Evolutionary conservation across 2,329 filamentous ascomycete genomes (phyloP).

Genomic region (Fusarium fracticaudum): DNA sequence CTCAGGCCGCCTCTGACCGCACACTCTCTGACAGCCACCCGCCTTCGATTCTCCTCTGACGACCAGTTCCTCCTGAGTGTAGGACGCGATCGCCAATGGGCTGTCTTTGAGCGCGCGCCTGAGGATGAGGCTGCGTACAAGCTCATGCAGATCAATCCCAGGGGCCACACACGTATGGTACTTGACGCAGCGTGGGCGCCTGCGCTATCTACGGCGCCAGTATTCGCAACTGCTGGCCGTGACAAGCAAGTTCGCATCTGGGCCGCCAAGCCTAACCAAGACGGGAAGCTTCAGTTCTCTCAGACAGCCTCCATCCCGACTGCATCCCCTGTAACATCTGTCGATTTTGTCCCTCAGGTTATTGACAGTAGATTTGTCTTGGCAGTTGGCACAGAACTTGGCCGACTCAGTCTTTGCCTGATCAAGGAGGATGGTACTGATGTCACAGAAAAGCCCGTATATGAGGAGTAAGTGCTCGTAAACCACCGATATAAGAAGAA

Average conservation of each 20-base stretch:
- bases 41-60: constrained; percentile 80
- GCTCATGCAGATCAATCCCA: constrained; percentile 73
- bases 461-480: constrained; percentile 50
- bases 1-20: constrained; percentile 83
- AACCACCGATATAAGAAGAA: background rate
- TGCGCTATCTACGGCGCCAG: constrained; percentile 48
- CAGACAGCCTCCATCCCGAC: constrained; percentile 64
- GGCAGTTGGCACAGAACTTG: constrained; percentile 67
- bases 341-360: constrained; percentile 67
- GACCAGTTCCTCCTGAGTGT: constrained; percentile 84
- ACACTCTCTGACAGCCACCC: constrained; percentile 86
- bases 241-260: constrained; percentile 87
- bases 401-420: constrained; percentile 55
- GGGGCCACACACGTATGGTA: constrained; percentile 93
- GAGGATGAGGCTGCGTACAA: constrained; percentile 58
- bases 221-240: constrained; percentile 88
- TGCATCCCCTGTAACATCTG: constrained; percentile 72
- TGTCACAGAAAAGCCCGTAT: constrained; percentile 48
- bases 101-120: constrained; percentile 72
- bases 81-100: constrained; percentile 91
- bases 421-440: constrained; percentile 54
- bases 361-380: constrained; percentile 52
- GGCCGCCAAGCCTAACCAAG: constrained; percentile 52
- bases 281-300: constrained; percentile 54
- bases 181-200: constrained; percentile 87